phyloP scores from a whole-genome alignment of 441 rosid genomes.

The Flueggea neowawraea region DNA sequence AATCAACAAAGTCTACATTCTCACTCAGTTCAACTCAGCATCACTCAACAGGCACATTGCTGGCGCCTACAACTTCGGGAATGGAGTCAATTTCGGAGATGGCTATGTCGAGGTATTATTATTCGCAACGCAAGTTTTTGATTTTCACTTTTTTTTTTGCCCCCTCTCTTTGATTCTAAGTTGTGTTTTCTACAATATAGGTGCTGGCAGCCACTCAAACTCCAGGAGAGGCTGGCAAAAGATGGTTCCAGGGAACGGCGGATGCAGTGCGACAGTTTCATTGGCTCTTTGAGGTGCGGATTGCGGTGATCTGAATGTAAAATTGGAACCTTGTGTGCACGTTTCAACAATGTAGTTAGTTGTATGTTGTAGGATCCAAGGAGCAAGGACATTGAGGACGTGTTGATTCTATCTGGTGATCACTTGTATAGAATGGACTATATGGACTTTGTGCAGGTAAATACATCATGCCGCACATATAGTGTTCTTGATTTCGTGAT shows the following conservation, averaged over 20 bases:
- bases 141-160: background rate
- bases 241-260: slow-evolving; percentile 93
- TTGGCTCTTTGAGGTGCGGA: slow-evolving; percentile 89
- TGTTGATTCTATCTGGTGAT: slow-evolving; percentile 89
- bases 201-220: slow-evolving; percentile 97
- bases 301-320: background rate
- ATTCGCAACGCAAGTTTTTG: background rate
- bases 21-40: slow-evolving; percentile 87
- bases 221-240: slow-evolving; percentile 88
- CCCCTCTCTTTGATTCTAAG: background rate
- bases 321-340: background rate
- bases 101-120: slow-evolving; percentile 70
- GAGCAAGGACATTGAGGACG: slow-evolving; percentile 84
- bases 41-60: slow-evolving; percentile 83
- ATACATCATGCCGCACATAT: background rate
- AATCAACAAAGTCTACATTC: slow-evolving; percentile 94
- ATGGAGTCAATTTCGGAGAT: slow-evolving; percentile 71
- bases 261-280: slow-evolving; percentile 97
- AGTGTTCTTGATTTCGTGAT: background rate
- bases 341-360: background rate
- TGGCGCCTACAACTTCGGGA: slow-evolving; percentile 75
- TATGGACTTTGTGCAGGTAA: slow-evolving; percentile 91
- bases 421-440: slow-evolving; percentile 95
- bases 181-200: slow-evolving; percentile 20
- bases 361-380: slow-evolving; percentile 51